phyloP scores from a whole-genome alignment of 169 alveolate species.

The Babesia gibsoni region DNA sequence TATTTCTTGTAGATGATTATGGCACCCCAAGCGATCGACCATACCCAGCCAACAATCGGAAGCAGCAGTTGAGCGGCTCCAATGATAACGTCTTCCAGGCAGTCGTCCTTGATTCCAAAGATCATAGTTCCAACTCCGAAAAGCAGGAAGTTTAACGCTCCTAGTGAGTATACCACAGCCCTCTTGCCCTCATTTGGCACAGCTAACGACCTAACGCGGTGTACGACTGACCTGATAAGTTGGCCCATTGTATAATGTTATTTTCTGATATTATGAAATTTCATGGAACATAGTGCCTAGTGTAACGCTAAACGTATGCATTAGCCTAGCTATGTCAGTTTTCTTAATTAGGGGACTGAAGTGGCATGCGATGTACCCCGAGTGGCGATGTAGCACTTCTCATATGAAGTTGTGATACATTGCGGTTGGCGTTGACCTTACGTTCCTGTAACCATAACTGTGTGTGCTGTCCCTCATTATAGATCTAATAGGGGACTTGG shows the following conservation, averaged over 20 bases:
- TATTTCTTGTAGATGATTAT: conserved; percentile 59
- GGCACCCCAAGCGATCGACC: conserved; percentile 83
- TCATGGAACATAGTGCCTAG: too few species aligned
- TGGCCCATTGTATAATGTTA: conserved; percentile 26
- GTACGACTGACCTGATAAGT: not conserved
- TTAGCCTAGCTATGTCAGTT: too few species aligned
- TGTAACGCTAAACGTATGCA: too few species aligned
- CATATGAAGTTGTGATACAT: conserved; percentile 10
- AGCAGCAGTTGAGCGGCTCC: conserved; percentile 73
- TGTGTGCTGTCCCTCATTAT: conserved; percentile 36
- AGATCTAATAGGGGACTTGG: conserved; percentile 50
- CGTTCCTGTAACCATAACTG: conserved; percentile 24
- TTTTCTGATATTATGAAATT: too few species aligned
- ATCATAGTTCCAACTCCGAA: conserved; percentile 79
- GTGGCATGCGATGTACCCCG: not conserved
- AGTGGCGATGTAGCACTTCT: not conserved
- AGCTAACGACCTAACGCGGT: conserved; percentile 17
- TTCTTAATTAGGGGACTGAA: not conserved
- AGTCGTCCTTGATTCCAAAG: conserved; percentile 72
- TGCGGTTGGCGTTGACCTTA: not conserved
- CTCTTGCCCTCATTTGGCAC: conserved; percentile 44
- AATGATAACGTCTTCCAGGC: conserved; percentile 73
- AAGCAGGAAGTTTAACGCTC: conserved; percentile 67
- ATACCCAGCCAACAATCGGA: conserved; percentile 81
- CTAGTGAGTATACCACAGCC: conserved; percentile 52